These are phyloP conservation scores for Phytophthora tubulina DNA, from an alignment of 352 stramenopile genomes.

Conservation along the genomic window DNA sequence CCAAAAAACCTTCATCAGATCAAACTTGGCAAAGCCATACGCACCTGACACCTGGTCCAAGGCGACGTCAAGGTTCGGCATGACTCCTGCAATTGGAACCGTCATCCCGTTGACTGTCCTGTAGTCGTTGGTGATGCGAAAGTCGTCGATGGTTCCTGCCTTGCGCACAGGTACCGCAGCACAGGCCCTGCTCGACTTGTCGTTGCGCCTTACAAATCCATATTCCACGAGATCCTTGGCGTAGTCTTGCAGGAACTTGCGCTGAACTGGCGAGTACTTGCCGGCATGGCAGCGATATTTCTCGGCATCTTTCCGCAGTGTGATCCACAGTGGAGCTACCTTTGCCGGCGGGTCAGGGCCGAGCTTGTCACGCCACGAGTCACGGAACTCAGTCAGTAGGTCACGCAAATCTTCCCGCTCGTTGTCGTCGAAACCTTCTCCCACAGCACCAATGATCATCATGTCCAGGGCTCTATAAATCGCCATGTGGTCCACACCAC, in stretches of 20 bases:
- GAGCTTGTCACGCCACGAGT: constrained; percentile 25
- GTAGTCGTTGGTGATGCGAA: constrained; percentile 40
- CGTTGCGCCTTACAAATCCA: constrained; percentile 30
- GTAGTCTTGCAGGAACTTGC: constrained; percentile 22
- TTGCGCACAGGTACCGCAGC: constrained; percentile 20
- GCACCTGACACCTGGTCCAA: background rate
- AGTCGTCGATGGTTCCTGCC: constrained; percentile 10
- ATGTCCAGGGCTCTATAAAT: background rate
- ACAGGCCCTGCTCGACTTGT: background rate
- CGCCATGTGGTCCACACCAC: background rate
- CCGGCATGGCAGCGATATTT: constrained; percentile 28
- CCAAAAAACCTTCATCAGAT: constrained; percentile 41
- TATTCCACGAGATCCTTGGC: constrained; percentile 24
- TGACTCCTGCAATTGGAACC: constrained; percentile 29
- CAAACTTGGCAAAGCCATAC: constrained; percentile 22
- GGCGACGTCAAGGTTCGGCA: constrained; percentile 24
- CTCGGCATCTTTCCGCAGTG: constrained; percentile 12
- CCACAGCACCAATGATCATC: constrained; percentile 5
- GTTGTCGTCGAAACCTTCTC: background rate
- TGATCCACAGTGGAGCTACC: constrained; percentile 25
- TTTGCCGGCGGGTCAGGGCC: constrained; percentile 27
- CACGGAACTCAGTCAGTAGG: background rate
- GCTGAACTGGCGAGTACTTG: constrained; percentile 26
- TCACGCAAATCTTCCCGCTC: background rate
- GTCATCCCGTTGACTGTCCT: constrained; percentile 30